A percentile compares a stretch with the other conserved stretches of the same genome.
Conservation (phyloP, 352 stramenopile genomes). For the Thalassiosira exigua region DNA sequence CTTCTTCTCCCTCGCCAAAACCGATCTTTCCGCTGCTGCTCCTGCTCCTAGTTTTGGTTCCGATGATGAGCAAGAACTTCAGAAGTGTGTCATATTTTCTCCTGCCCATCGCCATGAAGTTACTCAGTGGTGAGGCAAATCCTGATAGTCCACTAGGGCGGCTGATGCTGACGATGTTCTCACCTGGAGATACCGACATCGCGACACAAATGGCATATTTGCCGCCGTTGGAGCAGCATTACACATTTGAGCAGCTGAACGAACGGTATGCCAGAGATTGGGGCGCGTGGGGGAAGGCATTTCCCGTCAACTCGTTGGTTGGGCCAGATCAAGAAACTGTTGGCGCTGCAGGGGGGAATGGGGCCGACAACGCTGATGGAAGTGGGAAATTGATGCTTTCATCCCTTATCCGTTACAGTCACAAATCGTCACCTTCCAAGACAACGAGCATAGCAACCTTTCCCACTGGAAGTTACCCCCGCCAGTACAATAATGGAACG, state of each 20-base stretch:
- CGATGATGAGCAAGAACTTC: not conserved
- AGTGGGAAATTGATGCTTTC: not conserved
- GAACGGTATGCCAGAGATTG: slow-evolving; percentile 62
- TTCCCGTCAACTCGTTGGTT: slow-evolving; percentile 16
- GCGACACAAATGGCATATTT: slow-evolving; percentile 49
- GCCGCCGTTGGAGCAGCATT: slow-evolving; percentile 76
- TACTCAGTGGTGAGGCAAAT: not conserved
- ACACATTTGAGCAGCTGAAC: slow-evolving; percentile 77
- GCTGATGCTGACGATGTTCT: not conserved
- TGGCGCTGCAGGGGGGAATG: not conserved
- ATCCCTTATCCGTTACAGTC: not conserved
- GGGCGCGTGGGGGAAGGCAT: slow-evolving; percentile 48
- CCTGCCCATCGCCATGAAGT: not conserved
- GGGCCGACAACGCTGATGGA: not conserved
- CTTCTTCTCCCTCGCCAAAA: not conserved
- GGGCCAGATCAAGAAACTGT: not conserved
- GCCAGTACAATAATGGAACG: slow-evolving; percentile 55
- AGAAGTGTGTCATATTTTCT: not conserved
- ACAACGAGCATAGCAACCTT: not conserved
- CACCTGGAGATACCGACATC: not conserved
- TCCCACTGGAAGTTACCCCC: slow-evolving; percentile 13
- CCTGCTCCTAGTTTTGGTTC: not conserved
- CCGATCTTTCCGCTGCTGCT: not conserved
- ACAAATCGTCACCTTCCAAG: not conserved
- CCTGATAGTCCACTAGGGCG: not conserved